Base-by-base conservation (phyloP, 257 asterid species). In the Nicotiana obtusifolia region DNA sequence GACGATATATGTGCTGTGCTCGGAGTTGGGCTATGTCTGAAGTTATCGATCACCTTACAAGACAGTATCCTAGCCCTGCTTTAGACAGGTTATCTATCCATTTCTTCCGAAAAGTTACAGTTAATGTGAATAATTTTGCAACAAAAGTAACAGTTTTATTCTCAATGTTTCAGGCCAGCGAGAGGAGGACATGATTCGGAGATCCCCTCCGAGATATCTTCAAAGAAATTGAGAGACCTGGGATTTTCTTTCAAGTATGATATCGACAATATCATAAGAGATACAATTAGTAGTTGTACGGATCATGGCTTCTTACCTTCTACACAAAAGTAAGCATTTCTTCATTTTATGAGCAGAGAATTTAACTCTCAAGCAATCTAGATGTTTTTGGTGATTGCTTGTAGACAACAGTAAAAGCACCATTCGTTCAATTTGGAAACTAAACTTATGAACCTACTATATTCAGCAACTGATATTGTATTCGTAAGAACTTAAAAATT, bases 1-100 rank as follows among this genome's bases (percentile, higher is more conserved):
- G 98, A 14, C 85, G 84, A 64, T 95, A 92, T 81, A 62, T 95
- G 30, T 92, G 97, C 81, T 92, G 96, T 86, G 76, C 90, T 2
- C 62, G 35, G 24, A 91, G 94, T 56, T 83, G 90, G 78, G 59
- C 80, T 10, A 52, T 90, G 86, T 81, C 93, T 76, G 90, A 90
- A 84, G 87, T 95, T 33, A 77, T 91, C 13, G 80, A 78, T 77
- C 82, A 65, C 54, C 91, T 95, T 30, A 82, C 28, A 4, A 78
- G 80, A 56, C 90, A 88, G 71, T 87, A 86, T 76, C 85, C 91
- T 80, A 78, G 83, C 83, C 77, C 91, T 28, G 53, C 17, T 53
- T 31, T 87, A 47, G 82, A 77, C 28, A 95, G 98, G 98, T 95
- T 80, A 73, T 62, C 52, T 54, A 54, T 14, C 28, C 2, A 52